A percentile compares a stretch with the other conserved stretches of the same genome.
Evolutionary conservation across 2,329 filamentous ascomycete genomes (phyloP).

Genomic region (Acrodontium crateriforme): DNA sequence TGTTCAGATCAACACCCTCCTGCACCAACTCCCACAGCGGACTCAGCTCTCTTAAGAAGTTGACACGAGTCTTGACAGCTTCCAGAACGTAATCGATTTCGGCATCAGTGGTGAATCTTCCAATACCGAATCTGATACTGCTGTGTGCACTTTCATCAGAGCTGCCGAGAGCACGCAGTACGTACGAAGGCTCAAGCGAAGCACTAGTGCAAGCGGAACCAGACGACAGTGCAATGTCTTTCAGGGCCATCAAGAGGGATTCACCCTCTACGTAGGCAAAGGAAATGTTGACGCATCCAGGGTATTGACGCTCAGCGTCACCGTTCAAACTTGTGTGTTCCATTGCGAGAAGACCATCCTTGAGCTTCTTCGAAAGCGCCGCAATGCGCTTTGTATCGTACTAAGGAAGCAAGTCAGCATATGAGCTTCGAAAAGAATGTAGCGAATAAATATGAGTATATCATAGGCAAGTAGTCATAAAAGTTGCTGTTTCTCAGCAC

Average conservation of each 20-base stretch:
- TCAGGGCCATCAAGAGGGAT: conserved; percentile 93
- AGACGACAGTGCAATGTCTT: conserved; percentile 93
- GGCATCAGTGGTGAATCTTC: conserved; percentile 83
- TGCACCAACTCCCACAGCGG: conserved; percentile 96
- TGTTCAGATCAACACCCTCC: conserved; percentile 88
- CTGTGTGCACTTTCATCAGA: conserved; percentile 96
- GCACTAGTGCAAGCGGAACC: conserved; percentile 95
- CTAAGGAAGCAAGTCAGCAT: conserved; percentile 35
- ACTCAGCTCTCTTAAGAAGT: conserved; percentile 85
- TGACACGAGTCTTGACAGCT: conserved; percentile 79
- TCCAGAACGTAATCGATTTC: conserved; percentile 98
- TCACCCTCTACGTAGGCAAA: conserved; percentile 98
- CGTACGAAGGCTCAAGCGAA: conserved; percentile 91
- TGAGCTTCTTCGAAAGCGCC: conserved; percentile 66
- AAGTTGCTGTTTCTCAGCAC: conserved; percentile 48
- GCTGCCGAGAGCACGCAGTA: conserved; percentile 83
- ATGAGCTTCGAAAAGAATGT: conserved; percentile 1
- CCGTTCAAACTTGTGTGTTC: conserved; percentile 92
- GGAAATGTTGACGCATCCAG: conserved; percentile 94
- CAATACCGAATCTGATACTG: conserved; percentile 95
- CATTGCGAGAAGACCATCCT: conserved; percentile 69
- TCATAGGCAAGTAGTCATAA: conserved; percentile 36
- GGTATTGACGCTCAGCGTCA: conserved; percentile 70
- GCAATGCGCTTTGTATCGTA: conserved; percentile 84
- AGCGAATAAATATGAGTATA: conserved; percentile 1